Percentiles rank a stretch among this genome's conserved stretches.
These are phyloP conservation scores for Crithidia thermophila DNA, from an alignment of 208 protist species.

Conservation along the genomic window DNA sequence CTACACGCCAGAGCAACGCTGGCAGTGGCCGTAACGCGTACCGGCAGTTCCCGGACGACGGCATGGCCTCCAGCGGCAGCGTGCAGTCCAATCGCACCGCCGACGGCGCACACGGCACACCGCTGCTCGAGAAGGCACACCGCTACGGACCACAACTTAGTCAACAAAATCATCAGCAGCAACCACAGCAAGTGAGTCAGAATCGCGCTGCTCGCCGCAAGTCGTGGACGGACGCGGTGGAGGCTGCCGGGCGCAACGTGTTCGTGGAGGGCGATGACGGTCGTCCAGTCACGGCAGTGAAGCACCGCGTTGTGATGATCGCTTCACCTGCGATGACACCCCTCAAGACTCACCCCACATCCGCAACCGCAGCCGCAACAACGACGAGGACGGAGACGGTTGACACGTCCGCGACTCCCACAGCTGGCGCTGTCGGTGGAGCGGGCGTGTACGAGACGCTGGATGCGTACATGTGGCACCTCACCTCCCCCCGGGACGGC, in stretches of 20 bases:
- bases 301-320: background rate
- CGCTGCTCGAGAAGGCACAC: too few relatives aligned
- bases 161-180: too few relatives aligned
- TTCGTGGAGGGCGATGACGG: slow-evolving; percentile 26
- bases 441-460: background rate
- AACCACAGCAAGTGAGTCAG: background rate
- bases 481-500: background rate
- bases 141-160: too few relatives aligned
- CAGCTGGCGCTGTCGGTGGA: background rate
- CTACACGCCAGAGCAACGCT: too few relatives aligned
- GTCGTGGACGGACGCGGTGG: slow-evolving; percentile 14
- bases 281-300: slow-evolving; percentile 17
- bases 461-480: slow-evolving; percentile 20
- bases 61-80: too few relatives aligned
- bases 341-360: background rate
- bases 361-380: too few relatives aligned
- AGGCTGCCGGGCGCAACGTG: background rate
- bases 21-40: too few relatives aligned
- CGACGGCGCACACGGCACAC: too few relatives aligned
- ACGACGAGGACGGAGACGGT: background rate
- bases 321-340: background rate
- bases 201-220: background rate
- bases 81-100: too few relatives aligned
- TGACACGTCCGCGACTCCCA: background rate
- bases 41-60: too few relatives aligned